Percentiles rank a stretch among this genome's conserved stretches.
Evolutionary conservation across 768 basidiomycete genomes (phyloP).

Genomic region (Termitomyces sp.): DNA sequence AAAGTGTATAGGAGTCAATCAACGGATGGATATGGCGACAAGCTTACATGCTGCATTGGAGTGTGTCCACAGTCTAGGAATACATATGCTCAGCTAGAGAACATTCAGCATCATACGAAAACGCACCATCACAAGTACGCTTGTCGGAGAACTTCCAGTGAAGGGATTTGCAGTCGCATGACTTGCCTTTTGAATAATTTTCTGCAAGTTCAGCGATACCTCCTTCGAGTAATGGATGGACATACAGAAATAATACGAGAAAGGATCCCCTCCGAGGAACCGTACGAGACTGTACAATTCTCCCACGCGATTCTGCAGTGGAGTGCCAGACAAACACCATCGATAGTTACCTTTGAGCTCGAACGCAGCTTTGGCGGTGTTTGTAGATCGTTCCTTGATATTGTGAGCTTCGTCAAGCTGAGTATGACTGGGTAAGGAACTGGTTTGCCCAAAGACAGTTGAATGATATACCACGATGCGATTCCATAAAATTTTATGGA

Average conservation of each 20-base stretch:
- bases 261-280: slow-evolving; percentile 91
- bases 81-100: background rate
- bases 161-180: slow-evolving; percentile 88
- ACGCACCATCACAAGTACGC: slow-evolving; percentile 73
- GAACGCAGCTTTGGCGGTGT: slow-evolving; percentile 97
- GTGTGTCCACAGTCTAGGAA: slow-evolving; percentile 71
- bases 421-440: background rate
- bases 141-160: slow-evolving; percentile 93
- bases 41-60: slow-evolving; percentile 74
- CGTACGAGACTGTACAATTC: slow-evolving; percentile 93
- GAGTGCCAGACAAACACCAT: slow-evolving; percentile 97
- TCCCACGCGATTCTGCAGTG: slow-evolving; percentile 97
- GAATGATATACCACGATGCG: slow-evolving; percentile 56
- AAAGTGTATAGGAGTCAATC: slow-evolving; percentile 2
- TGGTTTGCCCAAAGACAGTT: background rate
- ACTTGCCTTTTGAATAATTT: slow-evolving; percentile 56
- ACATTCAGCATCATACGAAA: background rate
- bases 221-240: background rate
- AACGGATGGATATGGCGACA: background rate
- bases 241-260: slow-evolving; percentile 88
- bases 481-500: slow-evolving; percentile 85
- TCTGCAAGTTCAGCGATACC: background rate
- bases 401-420: slow-evolving; percentile 96
- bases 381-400: slow-evolving; percentile 92
- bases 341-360: slow-evolving; percentile 73